Evolutionary conservation across 768 basidiomycete genomes (phyloP), one percentile per base, ranked within the genome.

Genomic region (Pleurotus platypus): DNA sequence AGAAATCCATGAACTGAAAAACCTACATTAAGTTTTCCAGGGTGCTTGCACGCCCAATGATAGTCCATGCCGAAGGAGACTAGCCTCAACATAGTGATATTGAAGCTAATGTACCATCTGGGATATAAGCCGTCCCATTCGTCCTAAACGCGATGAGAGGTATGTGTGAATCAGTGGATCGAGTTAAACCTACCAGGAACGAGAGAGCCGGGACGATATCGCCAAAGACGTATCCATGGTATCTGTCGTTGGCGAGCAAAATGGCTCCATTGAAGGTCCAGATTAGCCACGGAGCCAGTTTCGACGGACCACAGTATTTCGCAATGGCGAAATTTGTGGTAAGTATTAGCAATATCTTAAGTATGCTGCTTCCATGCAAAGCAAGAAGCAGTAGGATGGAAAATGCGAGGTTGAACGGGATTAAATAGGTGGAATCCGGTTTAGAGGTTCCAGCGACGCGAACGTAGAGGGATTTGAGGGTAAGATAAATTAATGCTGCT

Each of bases 1-100:
- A 18, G 35, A 49, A 48, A 20, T 16, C 26, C 8, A 43, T 61
- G 15, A 56, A 45, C 20, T 16, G 18, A 46, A 47, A 55, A 45
- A 69, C 76, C 60, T 58, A 83, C 85, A 66, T 85, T 77, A 38
- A 65, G 48, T 13, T 71, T 63, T n/a, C 67, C 71, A 20, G 64
- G 63, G 3, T 68, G 62, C 11, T 69, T 75, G 62, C 76, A 83
- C 4, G 91, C 83, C 95, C 95, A 98, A 63, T 92, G 84, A 66
- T 89, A 88, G 67, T 99, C 97, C 84, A 96, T 85, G 60, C 86
- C 89, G 75, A 94, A 99, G 0, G 94, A 95, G 5, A 99, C 79
- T 12, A 98, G 78, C 30, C 96, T 84, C 42, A 98, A 78, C 89
- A 95, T 95, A 2, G 94, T 94, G 62, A 98, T 94, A 69, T 98